Evolutionary conservation across 345 rosid genomes (phyloP), one percentile per base, ranked within the genome.

Genomic region (Nephelium lappaceum): DNA sequence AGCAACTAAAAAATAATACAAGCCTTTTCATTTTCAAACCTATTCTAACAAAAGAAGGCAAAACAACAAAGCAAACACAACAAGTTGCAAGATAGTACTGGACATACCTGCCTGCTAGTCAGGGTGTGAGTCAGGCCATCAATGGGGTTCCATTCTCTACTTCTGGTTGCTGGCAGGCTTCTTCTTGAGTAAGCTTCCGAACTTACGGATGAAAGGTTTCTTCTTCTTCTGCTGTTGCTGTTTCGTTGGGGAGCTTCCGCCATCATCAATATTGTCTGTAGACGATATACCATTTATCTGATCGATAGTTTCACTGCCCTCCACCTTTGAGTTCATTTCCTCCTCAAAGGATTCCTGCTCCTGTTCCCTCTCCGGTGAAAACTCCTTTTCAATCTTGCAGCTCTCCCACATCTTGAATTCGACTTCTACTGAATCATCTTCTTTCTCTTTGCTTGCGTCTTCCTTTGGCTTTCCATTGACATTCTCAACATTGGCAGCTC

Each of bases 371-470:
- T 87, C 96, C 0, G 95, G 95, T 10, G 93, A 95, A 47, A 90
- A 89, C 81, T 96, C 99, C 97, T 93, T 96, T 81, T 96, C 97
- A 66, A 94, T 91, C 82, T 89, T 93, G 93, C 98, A 96, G 86
- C 97, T 94, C 85, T 96, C 98, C 98, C 99, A 94, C 99, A 96
- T 94, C 83, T 93, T 96, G 78, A 85, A 93, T 80, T 91, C 94
- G 27, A 81, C 87, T 79, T 91, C 91, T 21, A 89, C 92, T 7
- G 99, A 88, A 79, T 92, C 93, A 68, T 86, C 92, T 11, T 87
- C 92, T 74, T 87, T 89, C 72, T 85, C 90, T 82, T 91, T 84
- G 76, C 75, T 72, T 79, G 80, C 88, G 55, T 81, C 86, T 76
- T 89, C 89, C 82, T 86, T 86, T 0, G 80, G 80, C 77, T 89